A percentile compares a stretch with the other conserved stretches of the same genome.
These are phyloP conservation scores for Lablab purpureus DNA, from an alignment of 306 rosid species.

Conservation along the genomic window DNA sequence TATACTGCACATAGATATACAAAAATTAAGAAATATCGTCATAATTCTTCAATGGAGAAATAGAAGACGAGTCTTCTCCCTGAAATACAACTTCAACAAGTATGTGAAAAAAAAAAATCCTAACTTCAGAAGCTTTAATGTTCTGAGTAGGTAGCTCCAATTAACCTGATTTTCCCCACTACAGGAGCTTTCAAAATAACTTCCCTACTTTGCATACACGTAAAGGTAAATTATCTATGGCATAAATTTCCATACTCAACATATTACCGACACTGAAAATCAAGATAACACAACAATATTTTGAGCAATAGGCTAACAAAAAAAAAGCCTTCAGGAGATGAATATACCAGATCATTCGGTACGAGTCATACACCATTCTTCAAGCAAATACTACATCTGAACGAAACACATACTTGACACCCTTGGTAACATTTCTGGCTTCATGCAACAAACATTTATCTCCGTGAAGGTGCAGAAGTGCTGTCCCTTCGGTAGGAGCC, in stretches of 20 bases:
- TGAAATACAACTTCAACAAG: slow-evolving; percentile 11
- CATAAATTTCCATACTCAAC: slow-evolving; percentile 26
- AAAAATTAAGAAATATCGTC: background rate
- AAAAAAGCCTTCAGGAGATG: slow-evolving; percentile 34
- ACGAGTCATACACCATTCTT: slow-evolving; percentile 43
- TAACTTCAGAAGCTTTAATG: no score
- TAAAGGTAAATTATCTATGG: slow-evolving; percentile 10
- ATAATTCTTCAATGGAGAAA: background rate
- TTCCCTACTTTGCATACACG: slow-evolving; percentile 9
- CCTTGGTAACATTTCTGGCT: slow-evolving; percentile 84
- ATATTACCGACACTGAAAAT: slow-evolving; percentile 13
- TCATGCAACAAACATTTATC: slow-evolving; percentile 92
- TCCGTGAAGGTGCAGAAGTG: slow-evolving; percentile 91
- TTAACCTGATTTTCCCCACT: slow-evolving; percentile 22
- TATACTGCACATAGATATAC: slow-evolving; percentile 9
- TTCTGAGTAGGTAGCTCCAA: slow-evolving; percentile 4
- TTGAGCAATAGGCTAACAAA: slow-evolving; percentile 18
- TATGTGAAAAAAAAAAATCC: no score
- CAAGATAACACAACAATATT: slow-evolving; percentile 4
- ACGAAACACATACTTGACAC: slow-evolving; percentile 86
- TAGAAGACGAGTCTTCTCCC: background rate
- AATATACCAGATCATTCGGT: slow-evolving; percentile 35
- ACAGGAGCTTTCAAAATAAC: background rate
- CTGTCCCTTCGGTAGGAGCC: slow-evolving; percentile 90
- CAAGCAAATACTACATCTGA: slow-evolving; percentile 85